These are phyloP conservation scores for Cytospora chrysosperma DNA, from an alignment of 2,329 filamentous ascomycete genomes.

Conservation along the genomic window DNA sequence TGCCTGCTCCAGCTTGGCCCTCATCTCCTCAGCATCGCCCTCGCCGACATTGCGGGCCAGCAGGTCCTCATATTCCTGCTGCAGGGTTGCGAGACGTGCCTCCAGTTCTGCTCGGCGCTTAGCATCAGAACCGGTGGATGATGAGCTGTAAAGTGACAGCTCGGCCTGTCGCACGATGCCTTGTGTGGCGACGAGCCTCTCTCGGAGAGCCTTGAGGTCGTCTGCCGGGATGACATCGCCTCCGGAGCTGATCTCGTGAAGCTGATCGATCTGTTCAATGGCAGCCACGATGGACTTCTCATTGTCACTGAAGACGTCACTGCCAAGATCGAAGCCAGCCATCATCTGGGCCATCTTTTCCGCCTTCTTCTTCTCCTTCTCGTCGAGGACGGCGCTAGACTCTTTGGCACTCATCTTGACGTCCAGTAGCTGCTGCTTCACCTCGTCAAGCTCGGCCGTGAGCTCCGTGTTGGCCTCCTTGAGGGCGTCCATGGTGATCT, in stretches of 20 bases:
- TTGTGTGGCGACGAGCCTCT: conserved; percentile 83
- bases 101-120: conserved; percentile 76
- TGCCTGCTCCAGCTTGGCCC: conserved; percentile 72
- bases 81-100: conserved; percentile 68
- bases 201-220: conserved; percentile 73
- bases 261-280: conserved; percentile 76
- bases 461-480: conserved; percentile 96
- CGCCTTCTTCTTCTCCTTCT: conserved; percentile 98
- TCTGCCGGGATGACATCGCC: conserved; percentile 81
- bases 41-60: conserved; percentile 77
- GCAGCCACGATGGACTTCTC: conserved; percentile 81
- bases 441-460: conserved; percentile 85
- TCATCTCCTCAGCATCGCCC: conserved; percentile 80
- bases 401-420: conserved; percentile 97
- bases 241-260: conserved; percentile 72
- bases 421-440: conserved; percentile 94
- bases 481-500: conserved; percentile 95
- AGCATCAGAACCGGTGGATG: conserved; percentile 63
- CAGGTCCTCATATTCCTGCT: conserved; percentile 81
- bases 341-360: conserved; percentile 99
- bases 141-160: conserved; percentile 71
- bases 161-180: conserved; percentile 92
- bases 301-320: conserved; percentile 90
- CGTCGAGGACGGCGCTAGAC: conserved; percentile 82
- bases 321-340: conserved; percentile 93